Base-by-base conservation (phyloP, 768 basidiomycete genomes). In the Leucosporidium creatinivorum region DNA sequence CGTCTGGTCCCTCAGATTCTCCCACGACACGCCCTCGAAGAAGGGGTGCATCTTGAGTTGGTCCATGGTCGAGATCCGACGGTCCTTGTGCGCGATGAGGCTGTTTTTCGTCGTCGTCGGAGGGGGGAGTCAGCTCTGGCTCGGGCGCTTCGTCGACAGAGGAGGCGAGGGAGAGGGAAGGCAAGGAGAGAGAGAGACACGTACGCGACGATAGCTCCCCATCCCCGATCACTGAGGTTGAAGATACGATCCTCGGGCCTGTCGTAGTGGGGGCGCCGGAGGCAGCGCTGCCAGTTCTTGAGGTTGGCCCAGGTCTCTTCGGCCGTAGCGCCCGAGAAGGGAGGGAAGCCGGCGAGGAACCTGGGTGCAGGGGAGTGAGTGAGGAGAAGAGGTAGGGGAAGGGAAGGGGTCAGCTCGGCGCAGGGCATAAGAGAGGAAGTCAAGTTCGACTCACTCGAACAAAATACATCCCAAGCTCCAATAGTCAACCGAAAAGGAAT, bases 271-370 rank as follows among this genome's bases (percentile, higher is more conserved):
- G 96, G 96, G 65, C 96, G 79, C n/a, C 88, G 82, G 7, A 99
- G 82, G 1, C 92, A 91, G 69, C 89, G 89, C 23, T 87, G 85
- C 96, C 96, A 99, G 77, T 97, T 97, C 80, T 97, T 97, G 69
- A 99, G 80, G 79, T 98, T 98, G 21, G 91, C 91, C 96, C 96
- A 99, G 0, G 96, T 99, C 79, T 99, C 96, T 72, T 99, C 93
- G 0, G 93, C 89, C 0, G 89, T 92, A 50, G 88, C 85, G 23
- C 96, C 96, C 57, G 91, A 96, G 81, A 99, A 99, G 2, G 96
- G 96, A 18, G 96, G 96, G 80, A 96, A 99, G 31, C 96, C 94
- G 1, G 91, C 89, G 21, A 94, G 81, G 78, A 94, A 93, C 61
- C 74, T 75, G 57, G 49, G 31, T 4, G 23, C 5, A 31, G 9